These are phyloP conservation scores for Talaromyces sp. DNA, from an alignment of 2,329 filamentous ascomycete species.

Conservation along the genomic window DNA sequence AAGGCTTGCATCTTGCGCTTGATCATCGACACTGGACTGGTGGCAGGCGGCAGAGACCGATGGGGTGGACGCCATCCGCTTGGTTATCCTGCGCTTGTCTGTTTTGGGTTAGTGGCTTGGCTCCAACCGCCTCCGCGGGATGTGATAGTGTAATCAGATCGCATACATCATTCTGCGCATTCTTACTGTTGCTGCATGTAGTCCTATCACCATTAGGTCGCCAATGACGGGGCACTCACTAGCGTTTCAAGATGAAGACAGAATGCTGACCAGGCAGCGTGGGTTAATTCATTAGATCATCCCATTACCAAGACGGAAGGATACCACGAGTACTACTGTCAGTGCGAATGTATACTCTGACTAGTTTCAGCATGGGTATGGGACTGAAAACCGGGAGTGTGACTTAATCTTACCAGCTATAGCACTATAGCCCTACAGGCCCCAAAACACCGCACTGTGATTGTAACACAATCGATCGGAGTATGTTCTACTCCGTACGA, in stretches of 20 bases:
- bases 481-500: no score
- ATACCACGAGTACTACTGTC: neutral
- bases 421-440: neutral
- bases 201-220: neutral
- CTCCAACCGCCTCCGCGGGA: neutral
- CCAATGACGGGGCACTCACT: neutral
- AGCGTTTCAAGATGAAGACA: neutral
- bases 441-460: neutral
- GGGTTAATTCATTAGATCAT: neutral
- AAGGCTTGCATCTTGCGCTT: neutral
- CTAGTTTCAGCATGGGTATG: neutral
- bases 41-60: neutral
- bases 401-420: neutral
- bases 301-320: neutral
- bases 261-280: neutral
- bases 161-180: neutral
- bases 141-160: neutral
- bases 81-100: neutral
- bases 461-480: no score
- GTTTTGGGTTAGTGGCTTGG: neutral
- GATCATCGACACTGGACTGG: neutral
- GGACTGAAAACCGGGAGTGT: neutral
- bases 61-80: neutral
- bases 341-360: neutral
- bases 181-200: neutral